Conservation (phyloP, 208 protist species). For the Trypanosoma platydactyli region DNA sequence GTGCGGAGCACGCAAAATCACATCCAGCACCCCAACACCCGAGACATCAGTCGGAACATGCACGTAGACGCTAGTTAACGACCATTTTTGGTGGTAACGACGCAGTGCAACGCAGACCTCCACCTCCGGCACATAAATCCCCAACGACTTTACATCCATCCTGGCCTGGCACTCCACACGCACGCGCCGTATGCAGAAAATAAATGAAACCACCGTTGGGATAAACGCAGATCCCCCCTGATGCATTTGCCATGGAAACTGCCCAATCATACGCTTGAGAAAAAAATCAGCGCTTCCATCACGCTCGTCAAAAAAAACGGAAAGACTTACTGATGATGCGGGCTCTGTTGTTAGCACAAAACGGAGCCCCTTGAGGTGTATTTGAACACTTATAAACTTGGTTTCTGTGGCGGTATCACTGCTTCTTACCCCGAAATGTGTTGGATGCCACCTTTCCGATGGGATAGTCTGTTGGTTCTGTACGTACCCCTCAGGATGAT, state of each 20-base stretch:
- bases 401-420: neutral
- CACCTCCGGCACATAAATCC: conserved; percentile 65
- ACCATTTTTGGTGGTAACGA: conserved; percentile 28
- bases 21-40: conserved; percentile 52
- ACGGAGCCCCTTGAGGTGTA: conserved; percentile 60
- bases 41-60: conserved; percentile 54
- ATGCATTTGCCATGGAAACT: conserved; percentile 5
- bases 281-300: conserved; percentile 52
- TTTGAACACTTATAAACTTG: conserved; percentile 41
- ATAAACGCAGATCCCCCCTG: neutral
- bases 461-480: neutral
- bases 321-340: conserved; percentile 57
- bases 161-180: conserved; percentile 83
- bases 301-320: conserved; percentile 61
- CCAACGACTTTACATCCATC: conserved; percentile 87
- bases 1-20: conserved; percentile 71
- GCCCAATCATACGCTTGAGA: conserved; percentile 34
- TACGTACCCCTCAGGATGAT: neutral
- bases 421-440: neutral
- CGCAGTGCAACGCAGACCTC: conserved; percentile 42
- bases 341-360: conserved; percentile 74
- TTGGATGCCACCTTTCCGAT: neutral
- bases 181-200: conserved; percentile 47
- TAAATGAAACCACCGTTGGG: conserved; percentile 31
- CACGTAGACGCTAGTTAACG: conserved; percentile 34